phyloP scores from a whole-genome alignment of 805 yeast species.

The Jamesozyma piceae region DNA sequence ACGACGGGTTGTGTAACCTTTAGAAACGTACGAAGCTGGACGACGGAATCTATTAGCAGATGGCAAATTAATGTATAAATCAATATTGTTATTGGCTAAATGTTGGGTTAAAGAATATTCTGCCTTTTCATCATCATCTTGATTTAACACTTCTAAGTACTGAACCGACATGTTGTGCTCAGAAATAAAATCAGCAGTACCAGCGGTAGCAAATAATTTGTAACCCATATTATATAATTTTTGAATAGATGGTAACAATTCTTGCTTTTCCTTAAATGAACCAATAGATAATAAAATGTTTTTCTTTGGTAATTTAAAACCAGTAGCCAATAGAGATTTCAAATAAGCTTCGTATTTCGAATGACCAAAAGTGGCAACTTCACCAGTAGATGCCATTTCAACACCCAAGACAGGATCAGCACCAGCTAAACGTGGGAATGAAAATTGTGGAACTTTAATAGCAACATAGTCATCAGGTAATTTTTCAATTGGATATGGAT shows the following conservation, averaged over 20 bases:
- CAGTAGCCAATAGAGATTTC: slow-evolving; percentile 89
- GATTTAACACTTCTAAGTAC: slow-evolving; percentile 81
- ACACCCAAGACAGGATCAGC: slow-evolving; percentile 98
- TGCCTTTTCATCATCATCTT: slow-evolving; percentile 66
- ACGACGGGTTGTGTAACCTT: slow-evolving; percentile 97
- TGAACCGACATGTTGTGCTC: slow-evolving; percentile 93
- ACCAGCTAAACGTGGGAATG: slow-evolving; percentile 92
- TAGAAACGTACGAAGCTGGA: slow-evolving; percentile 95
- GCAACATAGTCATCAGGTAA: slow-evolving; percentile 93
- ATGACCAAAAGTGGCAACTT: slow-evolving; percentile 93
- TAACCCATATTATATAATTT: slow-evolving; percentile 76
- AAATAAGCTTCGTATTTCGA: slow-evolving; percentile 95
- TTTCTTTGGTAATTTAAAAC: slow-evolving; percentile 90
- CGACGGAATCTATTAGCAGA: slow-evolving; percentile 95
- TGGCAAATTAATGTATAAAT: slow-evolving; percentile 91
- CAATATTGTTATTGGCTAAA: slow-evolving; percentile 92
- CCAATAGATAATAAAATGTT: slow-evolving; percentile 91
- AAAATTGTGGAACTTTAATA: slow-evolving; percentile 93
- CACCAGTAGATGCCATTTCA: slow-evolving; percentile 99
- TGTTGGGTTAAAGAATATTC: slow-evolving; percentile 95
- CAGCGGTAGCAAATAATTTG: slow-evolving; percentile 93
- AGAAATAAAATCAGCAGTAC: slow-evolving; percentile 96
- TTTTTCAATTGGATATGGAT: slow-evolving; percentile 82
- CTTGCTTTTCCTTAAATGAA: slow-evolving; percentile 92
- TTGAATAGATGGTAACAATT: slow-evolving; percentile 78